These are phyloP conservation scores for Alternaria ethzedia DNA, from an alignment of 2,329 filamentous ascomycete species.

Conservation along the genomic window DNA sequence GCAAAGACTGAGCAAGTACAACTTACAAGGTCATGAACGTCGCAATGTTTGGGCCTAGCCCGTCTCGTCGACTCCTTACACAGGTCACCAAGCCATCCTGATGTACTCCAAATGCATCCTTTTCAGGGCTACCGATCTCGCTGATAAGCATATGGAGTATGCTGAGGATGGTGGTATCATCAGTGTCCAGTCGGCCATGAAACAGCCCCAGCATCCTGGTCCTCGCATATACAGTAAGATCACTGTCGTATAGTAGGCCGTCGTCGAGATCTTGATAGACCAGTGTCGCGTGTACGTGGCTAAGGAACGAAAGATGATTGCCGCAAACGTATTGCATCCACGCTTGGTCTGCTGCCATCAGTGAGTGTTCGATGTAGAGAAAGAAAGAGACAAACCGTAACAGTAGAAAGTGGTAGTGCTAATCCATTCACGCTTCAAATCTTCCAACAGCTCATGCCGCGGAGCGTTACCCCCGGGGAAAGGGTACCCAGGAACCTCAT, in stretches of 20 bases:
- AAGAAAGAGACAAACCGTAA: slow-evolving; percentile 19
- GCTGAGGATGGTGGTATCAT: slow-evolving; percentile 40
- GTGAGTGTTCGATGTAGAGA: neutral
- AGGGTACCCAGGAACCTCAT: slow-evolving; percentile 30
- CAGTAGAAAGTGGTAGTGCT: slow-evolving; percentile 25
- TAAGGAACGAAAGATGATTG: slow-evolving; percentile 40
- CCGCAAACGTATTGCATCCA: slow-evolving; percentile 41
- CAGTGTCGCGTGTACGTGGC: slow-evolving; percentile 41
- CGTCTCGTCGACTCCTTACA: slow-evolving; percentile 35
- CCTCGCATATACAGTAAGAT: slow-evolving; percentile 42
- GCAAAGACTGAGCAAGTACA: neutral
- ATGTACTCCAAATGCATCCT: slow-evolving; percentile 40
- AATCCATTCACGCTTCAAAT: slow-evolving; percentile 35
- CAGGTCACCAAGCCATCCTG: slow-evolving; percentile 32
- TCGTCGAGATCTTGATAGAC: slow-evolving; percentile 42
- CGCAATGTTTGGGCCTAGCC: slow-evolving; percentile 22
- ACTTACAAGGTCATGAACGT: slow-evolving; percentile 40
- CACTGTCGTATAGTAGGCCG: slow-evolving; percentile 35
- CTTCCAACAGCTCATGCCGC: slow-evolving; percentile 22
- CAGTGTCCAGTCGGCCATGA: slow-evolving; percentile 33
- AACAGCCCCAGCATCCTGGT: slow-evolving; percentile 37
- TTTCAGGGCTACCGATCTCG: slow-evolving; percentile 37
- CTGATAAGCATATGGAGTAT: slow-evolving; percentile 43
- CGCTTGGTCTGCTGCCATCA: slow-evolving; percentile 22
- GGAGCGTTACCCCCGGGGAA: slow-evolving; percentile 19